These are phyloP conservation scores for Talaromyces proteolyticus DNA, from an alignment of 495 filamentous ascomycete species.

Conservation along the genomic window DNA sequence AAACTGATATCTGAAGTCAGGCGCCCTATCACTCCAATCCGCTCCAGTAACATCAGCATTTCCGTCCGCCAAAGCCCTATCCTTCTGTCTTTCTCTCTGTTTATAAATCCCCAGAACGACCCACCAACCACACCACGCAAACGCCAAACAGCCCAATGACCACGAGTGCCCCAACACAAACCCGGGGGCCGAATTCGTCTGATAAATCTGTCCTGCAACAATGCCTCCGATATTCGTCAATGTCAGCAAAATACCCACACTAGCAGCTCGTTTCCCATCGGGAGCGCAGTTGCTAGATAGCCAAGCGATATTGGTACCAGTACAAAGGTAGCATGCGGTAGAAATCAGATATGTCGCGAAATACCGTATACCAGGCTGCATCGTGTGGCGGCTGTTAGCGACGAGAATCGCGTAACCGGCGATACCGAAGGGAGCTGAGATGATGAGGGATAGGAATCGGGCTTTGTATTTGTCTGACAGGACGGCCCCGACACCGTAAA, in stretches of 20 bases:
- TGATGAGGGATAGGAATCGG: neutral
- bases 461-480: neutral
- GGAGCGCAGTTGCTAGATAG: conserved; percentile 15
- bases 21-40: neutral
- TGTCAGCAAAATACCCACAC: conserved; percentile 29
- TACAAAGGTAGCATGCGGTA: conserved; percentile 1
- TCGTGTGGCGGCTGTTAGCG: neutral
- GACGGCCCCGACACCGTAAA: conserved; percentile 2
- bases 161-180: neutral
- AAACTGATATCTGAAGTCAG: neutral
- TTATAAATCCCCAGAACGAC: neutral
- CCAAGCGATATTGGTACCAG: conserved; percentile 7
- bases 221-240: conserved; percentile 34
- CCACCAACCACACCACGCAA: neutral
- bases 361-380: conserved; percentile 4
- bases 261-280: conserved; percentile 36
- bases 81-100: neutral
- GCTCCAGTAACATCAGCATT: neutral
- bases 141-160: neutral
- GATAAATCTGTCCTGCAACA: conserved; percentile 10
- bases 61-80: neutral
- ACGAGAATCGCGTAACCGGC: conserved; percentile 7
- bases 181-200: neutral
- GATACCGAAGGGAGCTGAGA: conserved; percentile 1
- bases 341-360: conserved; percentile 8